Conservation (phyloP, 768 basidiomycete genomes). For the Tylopilus cervinicoccineus region DNA sequence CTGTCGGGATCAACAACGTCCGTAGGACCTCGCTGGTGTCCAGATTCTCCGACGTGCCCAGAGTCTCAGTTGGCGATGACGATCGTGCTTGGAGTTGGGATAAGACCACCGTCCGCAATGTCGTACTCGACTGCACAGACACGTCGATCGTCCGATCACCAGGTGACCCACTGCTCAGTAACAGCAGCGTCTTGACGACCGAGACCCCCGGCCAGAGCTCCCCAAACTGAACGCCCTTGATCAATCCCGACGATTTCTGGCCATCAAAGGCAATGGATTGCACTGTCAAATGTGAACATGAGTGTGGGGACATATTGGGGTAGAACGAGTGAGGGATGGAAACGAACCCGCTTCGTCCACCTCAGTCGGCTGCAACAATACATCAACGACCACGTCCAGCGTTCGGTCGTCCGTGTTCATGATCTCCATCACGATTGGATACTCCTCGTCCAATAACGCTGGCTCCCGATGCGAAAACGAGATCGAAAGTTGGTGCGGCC, state of each 20-base stretch:
- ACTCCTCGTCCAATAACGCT: conserved; percentile 79
- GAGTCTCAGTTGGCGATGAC: conserved; percentile 4
- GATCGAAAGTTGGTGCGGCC: conserved; percentile 55
- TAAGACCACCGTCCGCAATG: neutral
- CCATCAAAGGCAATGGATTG: conserved; percentile 60
- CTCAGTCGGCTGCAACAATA: conserved; percentile 78
- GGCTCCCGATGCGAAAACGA: conserved; percentile 57
- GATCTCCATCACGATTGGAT: conserved; percentile 67
- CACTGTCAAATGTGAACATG: conserved; percentile 33
- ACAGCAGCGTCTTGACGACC: conserved; percentile 56
- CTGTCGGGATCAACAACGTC: conserved; percentile 63
- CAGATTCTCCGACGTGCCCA: conserved; percentile 20
- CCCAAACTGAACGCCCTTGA: conserved; percentile 73
- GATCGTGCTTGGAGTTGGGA: conserved; percentile 2
- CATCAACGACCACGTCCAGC: conserved; percentile 65
- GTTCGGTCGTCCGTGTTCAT: conserved; percentile 68
- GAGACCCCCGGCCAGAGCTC: conserved; percentile 54
- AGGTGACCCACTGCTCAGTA: conserved; percentile 56
- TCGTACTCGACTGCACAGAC: conserved; percentile 62
- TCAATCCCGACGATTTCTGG: conserved; percentile 62
- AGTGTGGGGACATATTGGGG: neutral
- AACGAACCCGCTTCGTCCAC: conserved; percentile 64
- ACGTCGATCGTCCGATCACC: conserved; percentile 79
- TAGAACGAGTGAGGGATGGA: neutral
- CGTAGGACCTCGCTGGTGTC: conserved; percentile 52